Evolutionary conservation across 257 asterid genomes (phyloP).

Genomic region (Nicotiana paniculata): DNA sequence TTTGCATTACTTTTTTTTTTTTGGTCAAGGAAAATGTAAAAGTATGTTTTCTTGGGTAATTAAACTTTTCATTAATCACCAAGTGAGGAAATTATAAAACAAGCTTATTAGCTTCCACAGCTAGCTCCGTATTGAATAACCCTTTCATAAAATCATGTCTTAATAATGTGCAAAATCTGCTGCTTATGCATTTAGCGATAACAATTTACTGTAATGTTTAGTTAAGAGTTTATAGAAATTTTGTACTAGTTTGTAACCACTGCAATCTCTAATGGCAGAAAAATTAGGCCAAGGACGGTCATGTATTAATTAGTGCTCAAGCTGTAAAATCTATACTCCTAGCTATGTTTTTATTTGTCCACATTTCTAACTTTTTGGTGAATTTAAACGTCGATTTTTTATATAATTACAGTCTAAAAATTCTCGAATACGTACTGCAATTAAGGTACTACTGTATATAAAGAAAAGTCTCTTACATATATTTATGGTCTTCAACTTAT

Average conservation of each 20-base stretch:
- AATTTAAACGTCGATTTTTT: too few species aligned
- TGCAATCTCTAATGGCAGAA: background rate
- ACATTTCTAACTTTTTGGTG: background rate
- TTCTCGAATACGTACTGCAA: background rate
- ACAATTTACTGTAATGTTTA: background rate
- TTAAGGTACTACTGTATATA: background rate
- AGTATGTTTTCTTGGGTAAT: too few species aligned
- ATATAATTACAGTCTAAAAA: background rate
- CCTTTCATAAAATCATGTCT: background rate
- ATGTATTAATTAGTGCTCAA: background rate
- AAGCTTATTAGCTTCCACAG: too few species aligned
- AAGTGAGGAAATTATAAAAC: too few species aligned
- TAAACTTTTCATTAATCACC: too few species aligned
- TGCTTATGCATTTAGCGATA: background rate
- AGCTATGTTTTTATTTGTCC: background rate
- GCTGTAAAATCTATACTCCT: background rate
- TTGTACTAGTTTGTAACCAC: background rate
- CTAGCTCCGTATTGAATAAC: background rate
- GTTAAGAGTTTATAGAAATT: background rate
- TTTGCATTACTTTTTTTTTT: background rate
- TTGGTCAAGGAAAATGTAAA: too few species aligned
- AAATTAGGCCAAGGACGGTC: background rate
- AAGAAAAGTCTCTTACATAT: too few species aligned
- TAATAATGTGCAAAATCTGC: background rate
- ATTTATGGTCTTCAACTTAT: too few species aligned